phyloP scores from a whole-genome alignment of 495 filamentous ascomycete species.

The Neurospora tetraspora region DNA sequence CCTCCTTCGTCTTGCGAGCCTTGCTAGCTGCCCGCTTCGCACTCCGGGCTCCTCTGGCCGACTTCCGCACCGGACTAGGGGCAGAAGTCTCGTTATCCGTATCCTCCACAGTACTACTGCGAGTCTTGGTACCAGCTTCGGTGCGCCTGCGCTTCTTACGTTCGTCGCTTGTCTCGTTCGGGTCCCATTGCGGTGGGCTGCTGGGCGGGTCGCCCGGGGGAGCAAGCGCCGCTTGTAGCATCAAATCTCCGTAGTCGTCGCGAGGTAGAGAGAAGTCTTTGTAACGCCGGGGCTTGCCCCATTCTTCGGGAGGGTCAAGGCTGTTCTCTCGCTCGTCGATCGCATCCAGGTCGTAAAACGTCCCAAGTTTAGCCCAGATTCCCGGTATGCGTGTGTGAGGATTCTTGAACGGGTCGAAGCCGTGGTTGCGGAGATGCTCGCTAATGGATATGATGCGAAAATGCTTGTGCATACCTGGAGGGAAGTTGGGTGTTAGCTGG shows the following conservation, averaged over 20 bases:
- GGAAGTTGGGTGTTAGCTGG: slow-evolving; percentile 5
- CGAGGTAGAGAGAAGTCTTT: slow-evolving; percentile 67
- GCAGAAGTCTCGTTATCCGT: slow-evolving; percentile 36
- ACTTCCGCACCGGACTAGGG: slow-evolving; percentile 23
- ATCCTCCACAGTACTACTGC: slow-evolving; percentile 45
- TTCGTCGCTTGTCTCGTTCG: slow-evolving; percentile 18
- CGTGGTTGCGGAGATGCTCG: slow-evolving; percentile 76
- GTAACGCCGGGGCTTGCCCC: slow-evolving; percentile 42
- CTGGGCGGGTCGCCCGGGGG: slow-evolving; percentile 43
- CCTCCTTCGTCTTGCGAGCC: slow-evolving; percentile 24
- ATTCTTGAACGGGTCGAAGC: slow-evolving; percentile 56
- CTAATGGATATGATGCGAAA: slow-evolving; percentile 90
- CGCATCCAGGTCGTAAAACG: slow-evolving; percentile 77
- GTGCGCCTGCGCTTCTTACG: slow-evolving; percentile 34
- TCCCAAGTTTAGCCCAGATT: slow-evolving; percentile 81
- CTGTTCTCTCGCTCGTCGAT: slow-evolving; percentile 76
- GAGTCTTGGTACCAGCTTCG: slow-evolving; percentile 28
- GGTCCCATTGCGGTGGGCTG: slow-evolving; percentile 45
- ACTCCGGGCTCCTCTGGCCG: slow-evolving; percentile 26
- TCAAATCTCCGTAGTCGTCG: slow-evolving; percentile 66
- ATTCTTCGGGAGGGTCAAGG: slow-evolving; percentile 53
- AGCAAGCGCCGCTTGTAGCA: slow-evolving; percentile 57
- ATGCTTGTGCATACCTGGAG: slow-evolving; percentile 86
- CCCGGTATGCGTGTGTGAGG: slow-evolving; percentile 79
- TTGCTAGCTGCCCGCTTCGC: slow-evolving; percentile 31